Evolutionary conservation across 1,284 basidiomycete species (phyloP), one percentile per base, ranked within the genome.

Genomic region (Cystobasidium sp.): DNA sequence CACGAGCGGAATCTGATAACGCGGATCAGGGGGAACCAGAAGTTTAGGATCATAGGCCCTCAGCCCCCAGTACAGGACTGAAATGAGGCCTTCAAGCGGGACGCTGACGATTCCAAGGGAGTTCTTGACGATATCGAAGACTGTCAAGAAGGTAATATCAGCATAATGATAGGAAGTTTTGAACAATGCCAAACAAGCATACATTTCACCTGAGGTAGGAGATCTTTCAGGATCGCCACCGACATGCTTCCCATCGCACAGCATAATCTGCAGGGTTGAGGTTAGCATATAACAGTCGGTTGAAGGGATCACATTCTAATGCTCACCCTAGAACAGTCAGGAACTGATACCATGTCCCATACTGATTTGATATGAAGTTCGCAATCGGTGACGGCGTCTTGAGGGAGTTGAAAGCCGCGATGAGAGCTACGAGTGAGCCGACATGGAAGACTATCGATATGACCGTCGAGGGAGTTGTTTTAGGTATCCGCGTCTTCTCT

Each of bases 21-120:
- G 59, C 2, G 70, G 71, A 41, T 66, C 58, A 22, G 75, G 66
- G 8, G 78, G 78, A 20, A 73, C 64, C 44, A 78, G 61, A 49
- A 78, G 70, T 4, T 69, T 53, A 0, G 78, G 78, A 53, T 78
- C 73, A 68, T 71, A 53, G 22, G 75, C 20, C 16, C 73, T 75
- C 7, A 78, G 14, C 12, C 55, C 47, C 78, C 78, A 78, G 61
- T 78, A 78, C 10, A 76, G 56, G 3, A 77, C 44, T n/a, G 68
- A 75, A 65, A 78, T 77, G 59, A 78, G 73, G 6, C 76, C 78
- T 64, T 78, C 78, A 51, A 76, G 39, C 3, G 78, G 78, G 6
- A 75, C 72, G 46, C 65, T 67, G 65, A 78, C 65, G 49, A 78
- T 55, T 6, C 65, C 65, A 46, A 76, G 31, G 18, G 58, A 52